Evolutionary conservation across 148 eudicot genomes (phyloP).

Genomic region (Nepenthes gracilis): DNA sequence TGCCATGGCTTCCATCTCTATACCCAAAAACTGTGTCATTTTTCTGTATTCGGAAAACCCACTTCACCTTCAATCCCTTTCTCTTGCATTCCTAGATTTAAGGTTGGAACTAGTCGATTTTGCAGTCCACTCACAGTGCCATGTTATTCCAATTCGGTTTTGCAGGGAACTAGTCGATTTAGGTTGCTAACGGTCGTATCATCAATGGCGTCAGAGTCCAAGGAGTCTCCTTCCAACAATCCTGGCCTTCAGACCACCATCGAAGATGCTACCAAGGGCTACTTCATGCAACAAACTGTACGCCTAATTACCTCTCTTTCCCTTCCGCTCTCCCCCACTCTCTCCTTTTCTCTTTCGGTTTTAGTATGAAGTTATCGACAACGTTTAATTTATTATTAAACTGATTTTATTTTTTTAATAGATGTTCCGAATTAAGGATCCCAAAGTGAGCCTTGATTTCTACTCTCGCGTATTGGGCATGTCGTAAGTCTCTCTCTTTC

Average conservation of each 20-base stretch:
- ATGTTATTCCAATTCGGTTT: not conserved
- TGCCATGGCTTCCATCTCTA: not conserved
- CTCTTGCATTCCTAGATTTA: slow-evolving; percentile 2
- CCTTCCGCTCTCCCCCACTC: not conserved
- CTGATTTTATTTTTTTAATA: slow-evolving; percentile 16
- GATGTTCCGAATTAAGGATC: slow-evolving; percentile 96
- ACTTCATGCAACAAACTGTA: slow-evolving; percentile 90
- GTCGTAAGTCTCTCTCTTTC: slow-evolving; percentile 61
- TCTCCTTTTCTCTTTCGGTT: not conserved
- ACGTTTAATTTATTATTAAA: not conserved
- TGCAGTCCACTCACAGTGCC: not conserved
- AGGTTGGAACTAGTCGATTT: slow-evolving; percentile 4
- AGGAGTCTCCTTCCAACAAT: slow-evolving; percentile 62
- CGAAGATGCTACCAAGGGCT: slow-evolving; percentile 73
- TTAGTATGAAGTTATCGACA: not conserved
- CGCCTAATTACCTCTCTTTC: not conserved
- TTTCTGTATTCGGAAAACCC: not conserved
- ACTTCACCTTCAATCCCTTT: slow-evolving; percentile 1
- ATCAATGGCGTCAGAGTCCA: slow-evolving; percentile 42
- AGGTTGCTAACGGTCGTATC: slow-evolving; percentile 23
- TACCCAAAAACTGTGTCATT: not conserved
- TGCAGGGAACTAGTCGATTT: slow-evolving; percentile 21
- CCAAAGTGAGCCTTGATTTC: slow-evolving; percentile 82
- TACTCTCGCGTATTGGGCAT: slow-evolving; percentile 90
- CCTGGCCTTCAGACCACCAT: slow-evolving; percentile 56